These are phyloP conservation scores for Cryphonectria radicalis DNA, from an alignment of 2,329 filamentous ascomycete species.

Conservation along the genomic window DNA sequence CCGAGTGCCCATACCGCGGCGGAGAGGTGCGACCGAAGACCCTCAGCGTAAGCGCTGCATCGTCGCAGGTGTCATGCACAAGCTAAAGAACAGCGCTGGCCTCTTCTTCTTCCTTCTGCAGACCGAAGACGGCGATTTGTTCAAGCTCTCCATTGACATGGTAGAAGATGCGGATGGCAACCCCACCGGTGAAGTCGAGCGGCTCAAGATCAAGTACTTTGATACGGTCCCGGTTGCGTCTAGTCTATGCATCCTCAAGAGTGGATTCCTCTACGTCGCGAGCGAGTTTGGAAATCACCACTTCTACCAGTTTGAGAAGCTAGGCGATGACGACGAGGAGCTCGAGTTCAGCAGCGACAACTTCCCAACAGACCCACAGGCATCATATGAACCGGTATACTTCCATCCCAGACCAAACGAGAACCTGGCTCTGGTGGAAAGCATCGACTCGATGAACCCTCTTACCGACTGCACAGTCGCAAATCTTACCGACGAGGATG, in stretches of 20 bases:
- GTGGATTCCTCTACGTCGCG: slow-evolving; percentile 90
- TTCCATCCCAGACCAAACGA: slow-evolving; percentile 81
- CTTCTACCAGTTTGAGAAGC: slow-evolving; percentile 96
- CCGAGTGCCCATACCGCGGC: slow-evolving; percentile 84
- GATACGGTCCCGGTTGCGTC: slow-evolving; percentile 91
- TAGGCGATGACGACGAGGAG: slow-evolving; percentile 94
- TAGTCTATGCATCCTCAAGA: slow-evolving; percentile 90
- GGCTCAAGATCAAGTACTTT: slow-evolving; percentile 95
- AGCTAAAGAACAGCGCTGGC: slow-evolving; percentile 78
- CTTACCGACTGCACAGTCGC: slow-evolving; percentile 89
- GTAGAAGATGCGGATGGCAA: slow-evolving; percentile 78
- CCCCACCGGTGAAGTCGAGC: slow-evolving; percentile 77
- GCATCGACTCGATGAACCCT: slow-evolving; percentile 87
- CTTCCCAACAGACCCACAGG: slow-evolving; percentile 75
- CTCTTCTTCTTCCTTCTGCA: slow-evolving; percentile 98
- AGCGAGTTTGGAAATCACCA: slow-evolving; percentile 92
- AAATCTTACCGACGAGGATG: slow-evolving; percentile 89
- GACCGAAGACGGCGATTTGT: slow-evolving; percentile 96
- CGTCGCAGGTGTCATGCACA: slow-evolving; percentile 93
- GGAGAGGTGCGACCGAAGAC: slow-evolving; percentile 87
- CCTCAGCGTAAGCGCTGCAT: slow-evolving; percentile 88
- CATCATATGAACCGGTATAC: slow-evolving; percentile 76
- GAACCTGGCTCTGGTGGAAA: slow-evolving; percentile 84
- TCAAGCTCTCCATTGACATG: slow-evolving; percentile 95
- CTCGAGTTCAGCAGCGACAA: slow-evolving; percentile 82